These are phyloP conservation scores for Cocos nucifera DNA, from an alignment of 176 grass and related monocot species.

Conservation along the genomic window DNA sequence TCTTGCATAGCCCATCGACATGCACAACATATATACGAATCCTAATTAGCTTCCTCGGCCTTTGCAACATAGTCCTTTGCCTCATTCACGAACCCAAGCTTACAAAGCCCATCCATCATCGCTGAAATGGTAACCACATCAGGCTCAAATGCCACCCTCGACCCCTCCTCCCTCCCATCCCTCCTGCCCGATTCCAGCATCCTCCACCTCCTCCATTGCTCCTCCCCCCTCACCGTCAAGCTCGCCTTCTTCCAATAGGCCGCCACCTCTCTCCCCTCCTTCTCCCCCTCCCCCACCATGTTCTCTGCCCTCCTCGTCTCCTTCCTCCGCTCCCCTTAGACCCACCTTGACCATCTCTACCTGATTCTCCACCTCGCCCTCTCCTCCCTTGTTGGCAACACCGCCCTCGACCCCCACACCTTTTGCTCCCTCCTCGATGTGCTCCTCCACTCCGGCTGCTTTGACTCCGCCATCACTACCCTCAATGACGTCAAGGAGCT, in stretches of 20 bases:
- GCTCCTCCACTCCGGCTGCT: slow-evolving; percentile 30
- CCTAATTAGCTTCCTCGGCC: no score
- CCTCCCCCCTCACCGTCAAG: slow-evolving; percentile 51
- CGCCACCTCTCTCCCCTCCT: slow-evolving; percentile 19
- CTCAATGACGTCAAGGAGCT: slow-evolving; percentile 31
- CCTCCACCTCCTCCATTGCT: slow-evolving; percentile 52
- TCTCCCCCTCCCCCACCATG: slow-evolving; percentile 33
- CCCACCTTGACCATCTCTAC: slow-evolving; percentile 42
- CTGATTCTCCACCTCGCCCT: slow-evolving; percentile 15
- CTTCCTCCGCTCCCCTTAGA: slow-evolving; percentile 22
- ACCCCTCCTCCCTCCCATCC: slow-evolving; percentile 29
- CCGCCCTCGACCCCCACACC: slow-evolving; percentile 35
- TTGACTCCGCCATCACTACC: slow-evolving; percentile 47
- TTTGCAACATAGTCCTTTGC: no score
- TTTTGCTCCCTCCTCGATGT: slow-evolving; percentile 34
- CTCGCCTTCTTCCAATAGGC: slow-evolving; percentile 61
- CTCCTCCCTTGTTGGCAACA: slow-evolving; percentile 19
- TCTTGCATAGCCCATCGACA: no score
- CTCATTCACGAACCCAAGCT: no score
- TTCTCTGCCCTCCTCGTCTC: slow-evolving; percentile 37
- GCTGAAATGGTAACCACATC: no score
- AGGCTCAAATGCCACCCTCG: background rate
- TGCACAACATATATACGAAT: no score
- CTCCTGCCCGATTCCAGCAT: slow-evolving; percentile 42
- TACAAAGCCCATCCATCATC: no score